A percentile compares a stretch with the other conserved stretches of the same genome.
These are phyloP conservation scores for Exophiala sideris DNA, from an alignment of 2,329 filamentous ascomycete genomes.

Conservation along the genomic window DNA sequence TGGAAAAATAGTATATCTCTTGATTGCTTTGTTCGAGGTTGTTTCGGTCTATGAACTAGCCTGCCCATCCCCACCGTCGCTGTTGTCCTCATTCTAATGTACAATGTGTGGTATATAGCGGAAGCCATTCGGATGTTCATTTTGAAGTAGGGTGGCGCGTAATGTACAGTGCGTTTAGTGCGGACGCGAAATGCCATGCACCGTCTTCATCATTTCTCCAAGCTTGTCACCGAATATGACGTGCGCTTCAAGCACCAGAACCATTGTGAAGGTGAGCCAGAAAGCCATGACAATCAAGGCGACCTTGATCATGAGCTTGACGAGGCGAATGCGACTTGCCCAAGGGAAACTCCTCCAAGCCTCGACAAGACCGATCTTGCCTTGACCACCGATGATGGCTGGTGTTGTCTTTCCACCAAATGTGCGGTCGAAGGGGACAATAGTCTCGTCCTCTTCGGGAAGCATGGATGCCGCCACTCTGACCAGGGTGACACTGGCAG, in stretches of 20 bases:
- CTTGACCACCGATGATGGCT: constrained; percentile 68
- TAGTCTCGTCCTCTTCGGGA: constrained; percentile 73
- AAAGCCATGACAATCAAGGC: constrained; percentile 53
- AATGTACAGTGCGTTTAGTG: constrained; percentile 6
- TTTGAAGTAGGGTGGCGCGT: no score
- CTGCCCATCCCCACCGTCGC: no score
- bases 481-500: constrained; percentile 70
- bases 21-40: neutral
- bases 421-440: constrained; percentile 85
- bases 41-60: no score
- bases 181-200: constrained; percentile 21
- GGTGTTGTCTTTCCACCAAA: constrained; percentile 75
- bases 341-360: constrained; percentile 77
- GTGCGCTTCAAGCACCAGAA: constrained; percentile 54
- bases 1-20: neutral
- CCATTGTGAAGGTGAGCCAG: constrained; percentile 45
- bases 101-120: neutral
- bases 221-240: constrained; percentile 42
- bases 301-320: constrained; percentile 73
- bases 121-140: no score
- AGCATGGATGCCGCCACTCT: constrained; percentile 86
- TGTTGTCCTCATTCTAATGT: neutral
- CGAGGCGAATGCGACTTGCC: constrained; percentile 67
- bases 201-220: constrained; percentile 26
- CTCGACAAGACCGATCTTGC: constrained; percentile 67